A percentile compares a stretch with the other conserved stretches of the same genome.
These are phyloP conservation scores for Elongisporangium undulatum DNA, from an alignment of 352 stramenopile species.

Conservation along the genomic window DNA sequence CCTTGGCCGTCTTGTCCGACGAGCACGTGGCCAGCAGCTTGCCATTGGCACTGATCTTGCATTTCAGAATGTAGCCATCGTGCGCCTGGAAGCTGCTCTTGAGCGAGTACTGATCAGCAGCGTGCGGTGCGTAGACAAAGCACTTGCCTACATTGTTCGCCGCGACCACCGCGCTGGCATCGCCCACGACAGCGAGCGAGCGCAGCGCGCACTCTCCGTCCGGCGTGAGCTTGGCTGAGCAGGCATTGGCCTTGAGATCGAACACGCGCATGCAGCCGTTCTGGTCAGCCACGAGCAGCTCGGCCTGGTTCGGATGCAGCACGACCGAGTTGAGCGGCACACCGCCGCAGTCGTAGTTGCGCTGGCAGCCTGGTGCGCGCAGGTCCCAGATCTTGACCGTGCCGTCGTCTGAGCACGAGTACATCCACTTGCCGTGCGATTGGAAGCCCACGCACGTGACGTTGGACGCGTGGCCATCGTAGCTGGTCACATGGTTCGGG, in stretches of 20 bases:
- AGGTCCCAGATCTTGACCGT: slow-evolving; percentile 95
- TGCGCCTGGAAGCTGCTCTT: slow-evolving; percentile 76
- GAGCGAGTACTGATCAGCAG: slow-evolving; percentile 62
- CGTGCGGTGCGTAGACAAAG: slow-evolving; percentile 89
- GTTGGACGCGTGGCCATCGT: slow-evolving; percentile 95
- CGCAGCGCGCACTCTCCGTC: slow-evolving; percentile 83
- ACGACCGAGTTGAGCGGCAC: slow-evolving; percentile 94
- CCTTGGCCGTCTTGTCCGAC: slow-evolving; percentile 91
- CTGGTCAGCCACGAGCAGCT: slow-evolving; percentile 87
- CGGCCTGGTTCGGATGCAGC: slow-evolving; percentile 93
- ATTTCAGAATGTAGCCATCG: slow-evolving; percentile 91
- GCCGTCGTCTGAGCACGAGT: slow-evolving; percentile 96
- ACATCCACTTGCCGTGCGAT: slow-evolving; percentile 97
- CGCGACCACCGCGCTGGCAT: slow-evolving; percentile 90
- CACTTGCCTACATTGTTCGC: slow-evolving; percentile 93
- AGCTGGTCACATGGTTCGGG: slow-evolving; percentile 92
- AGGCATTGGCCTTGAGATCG: slow-evolving; percentile 81
- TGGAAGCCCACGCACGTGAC: slow-evolving; percentile 98
- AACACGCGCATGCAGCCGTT: slow-evolving; percentile 92
- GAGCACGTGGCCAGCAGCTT: slow-evolving; percentile 90
- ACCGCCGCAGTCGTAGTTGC: slow-evolving; percentile 77
- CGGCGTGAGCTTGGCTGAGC: slow-evolving; percentile 57
- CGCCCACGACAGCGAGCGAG: slow-evolving; percentile 91
- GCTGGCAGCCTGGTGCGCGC: slow-evolving; percentile 74
- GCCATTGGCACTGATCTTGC: slow-evolving; percentile 82